Base-by-base conservation (phyloP, 345 rosid genomes). In the Salix arbutifolia region DNA sequence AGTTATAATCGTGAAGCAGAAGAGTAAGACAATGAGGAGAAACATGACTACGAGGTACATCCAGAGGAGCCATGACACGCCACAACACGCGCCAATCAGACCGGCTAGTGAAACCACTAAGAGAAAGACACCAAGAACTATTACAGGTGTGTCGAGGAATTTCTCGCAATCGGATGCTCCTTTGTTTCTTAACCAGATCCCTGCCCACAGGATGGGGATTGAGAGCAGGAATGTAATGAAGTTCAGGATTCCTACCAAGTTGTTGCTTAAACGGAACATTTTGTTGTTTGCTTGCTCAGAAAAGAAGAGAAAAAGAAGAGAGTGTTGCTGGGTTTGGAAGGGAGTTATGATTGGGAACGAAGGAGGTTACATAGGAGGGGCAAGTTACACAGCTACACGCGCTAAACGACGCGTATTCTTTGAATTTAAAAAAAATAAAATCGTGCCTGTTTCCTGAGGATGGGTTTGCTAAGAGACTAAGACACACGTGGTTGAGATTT, bases 21-120 rank as follows among this genome's bases (percentile, higher is more conserved):
- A 74, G 56, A 90, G 82, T 52, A 87, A 5, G 52, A 95, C 70
- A 28, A 93, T 93, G 74, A 90, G 83, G 70, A 93, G 40, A 85
- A 91, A 93, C 99, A 90, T 91, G 19, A 90, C 94, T 17, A 90
- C 65, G 16, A 93, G 91, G 85, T 95, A 91, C 31, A 88, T 1
- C 98, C 99, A 91, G 33, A 95, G 88, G 12, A 95, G 85, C 90
- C 92, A 95, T 2, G 90, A 80, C 42, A 89, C 90, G 73, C 92
- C 85, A 72, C 97, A 95, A 53, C 98, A 95, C 52, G 99, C 92
- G 40, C 99, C 97, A 23, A 95, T 60, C 65, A 95, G 84, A 10
- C 97, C 98, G 4, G 98, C 90, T 37, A 95, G 83, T 11, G 99
- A 90, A 23, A 91, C 87, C 0, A 87, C 4, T 90, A 91, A 85